A percentile compares a stretch with the other conserved stretches of the same genome.
phyloP scores from a whole-genome alignment of 805 yeast genomes.

The Wickerhamomyces queroliae region DNA sequence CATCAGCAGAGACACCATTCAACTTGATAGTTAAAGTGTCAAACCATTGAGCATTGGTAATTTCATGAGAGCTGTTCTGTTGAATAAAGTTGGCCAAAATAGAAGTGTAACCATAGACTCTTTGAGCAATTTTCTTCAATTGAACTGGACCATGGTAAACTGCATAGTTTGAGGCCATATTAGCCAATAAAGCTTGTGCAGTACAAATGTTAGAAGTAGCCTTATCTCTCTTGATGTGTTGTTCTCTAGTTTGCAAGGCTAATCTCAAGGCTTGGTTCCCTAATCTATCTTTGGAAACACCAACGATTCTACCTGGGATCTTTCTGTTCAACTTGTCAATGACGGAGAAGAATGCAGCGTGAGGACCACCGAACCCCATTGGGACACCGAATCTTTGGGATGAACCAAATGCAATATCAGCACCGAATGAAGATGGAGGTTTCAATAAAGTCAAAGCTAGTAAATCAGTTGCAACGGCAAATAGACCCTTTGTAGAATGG shows the following conservation, averaged over 20 bases:
- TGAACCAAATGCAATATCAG: slow-evolving; percentile 89
- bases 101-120: slow-evolving; percentile 71
- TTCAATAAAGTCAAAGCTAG: slow-evolving; percentile 80
- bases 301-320: slow-evolving; percentile 95
- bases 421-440: slow-evolving; percentile 82
- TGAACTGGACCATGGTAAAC: slow-evolving; percentile 96
- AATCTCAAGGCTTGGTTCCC: slow-evolving; percentile 87
- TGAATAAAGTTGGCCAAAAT: slow-evolving; percentile 58
- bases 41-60: slow-evolving; percentile 65
- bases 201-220: slow-evolving; percentile 98
- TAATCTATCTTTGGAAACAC: slow-evolving; percentile 85
- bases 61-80: slow-evolving; percentile 34
- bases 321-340: slow-evolving; percentile 76
- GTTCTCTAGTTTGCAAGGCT: slow-evolving; percentile 97
- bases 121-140: slow-evolving; percentile 65
- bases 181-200: slow-evolving; percentile 94
- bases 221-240: slow-evolving; percentile 94
- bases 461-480: slow-evolving; percentile 87
- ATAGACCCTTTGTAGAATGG: slow-evolving; percentile 67
- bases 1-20: slow-evolving; percentile 45
- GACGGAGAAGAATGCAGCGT: slow-evolving; percentile 95
- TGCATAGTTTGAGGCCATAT: slow-evolving; percentile 92
- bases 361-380: slow-evolving; percentile 98
- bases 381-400: slow-evolving; percentile 98
- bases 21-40: slow-evolving; percentile 77